A percentile compares a stretch with the other conserved stretches of the same genome.
Evolutionary conservation across 2,329 filamentous ascomycete species (phyloP).

Genomic region (Penicillium sp.): DNA sequence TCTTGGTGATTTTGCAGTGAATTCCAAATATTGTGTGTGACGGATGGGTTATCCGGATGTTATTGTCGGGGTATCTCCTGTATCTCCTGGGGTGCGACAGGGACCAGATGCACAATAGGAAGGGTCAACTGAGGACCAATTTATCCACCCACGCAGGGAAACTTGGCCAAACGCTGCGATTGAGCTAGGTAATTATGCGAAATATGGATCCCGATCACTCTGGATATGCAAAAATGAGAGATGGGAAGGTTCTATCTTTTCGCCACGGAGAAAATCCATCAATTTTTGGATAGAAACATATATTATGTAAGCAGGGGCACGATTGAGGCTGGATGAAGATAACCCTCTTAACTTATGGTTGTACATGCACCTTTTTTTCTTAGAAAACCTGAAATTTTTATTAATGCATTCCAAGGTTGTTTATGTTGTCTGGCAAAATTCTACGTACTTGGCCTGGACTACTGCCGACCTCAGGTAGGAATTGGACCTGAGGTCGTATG

Average conservation of each 20-base stretch:
- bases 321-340: neutral
- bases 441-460: neutral
- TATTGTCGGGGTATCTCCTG: slow-evolving; percentile 1
- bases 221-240: neutral
- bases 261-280: slow-evolving; percentile 21
- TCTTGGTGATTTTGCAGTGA: neutral
- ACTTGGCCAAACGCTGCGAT: neutral
- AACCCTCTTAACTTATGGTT: neutral
- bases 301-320: slow-evolving; percentile 14
- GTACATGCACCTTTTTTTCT: neutral
- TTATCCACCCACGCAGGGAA: neutral
- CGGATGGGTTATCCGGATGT: neutral
- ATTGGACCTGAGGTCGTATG: neutral
- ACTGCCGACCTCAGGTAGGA: neutral
- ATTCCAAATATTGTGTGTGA: neutral
- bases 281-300: slow-evolving; percentile 8
- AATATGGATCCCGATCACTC: neutral
- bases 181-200: neutral
- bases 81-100: slow-evolving; percentile 8
- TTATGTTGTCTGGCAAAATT: neutral
- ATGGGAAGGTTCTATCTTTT: slow-evolving; percentile 4
- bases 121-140: neutral
- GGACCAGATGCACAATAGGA: neutral
- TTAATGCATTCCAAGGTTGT: neutral
- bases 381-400: neutral